Conservation (phyloP, 371 early-diverging fungal genomes). For the Rhizopus sp. region DNA sequence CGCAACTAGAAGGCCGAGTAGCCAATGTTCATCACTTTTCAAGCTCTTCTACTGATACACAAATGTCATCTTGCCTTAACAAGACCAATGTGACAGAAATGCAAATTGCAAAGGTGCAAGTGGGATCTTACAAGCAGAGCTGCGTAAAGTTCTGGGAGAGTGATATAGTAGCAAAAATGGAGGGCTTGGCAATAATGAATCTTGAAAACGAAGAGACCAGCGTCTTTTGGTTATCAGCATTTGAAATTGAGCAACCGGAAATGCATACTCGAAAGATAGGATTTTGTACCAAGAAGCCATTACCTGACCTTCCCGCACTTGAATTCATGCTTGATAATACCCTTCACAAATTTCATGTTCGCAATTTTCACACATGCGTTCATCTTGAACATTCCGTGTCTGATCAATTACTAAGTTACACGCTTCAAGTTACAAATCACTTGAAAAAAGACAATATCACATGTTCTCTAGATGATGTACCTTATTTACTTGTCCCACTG, state of each 20-base stretch:
- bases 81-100: neutral
- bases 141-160: neutral
- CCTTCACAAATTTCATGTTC: neutral
- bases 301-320: neutral
- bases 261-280: conserved; percentile 2
- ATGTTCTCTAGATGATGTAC: conserved; percentile 47
- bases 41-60: no score
- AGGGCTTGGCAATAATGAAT: neutral
- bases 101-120: conserved; percentile 1
- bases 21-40: no score
- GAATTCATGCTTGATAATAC: neutral
- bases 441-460: conserved; percentile 36
- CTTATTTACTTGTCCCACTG: conserved; percentile 53
- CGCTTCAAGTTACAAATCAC: neutral
- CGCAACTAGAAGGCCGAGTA: no score
- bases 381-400: neutral
- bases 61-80: no score
- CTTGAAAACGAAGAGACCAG: neutral
- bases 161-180: neutral
- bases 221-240: neutral
- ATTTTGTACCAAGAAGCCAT: conserved; percentile 3
- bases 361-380: neutral
- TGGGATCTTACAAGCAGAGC: neutral
- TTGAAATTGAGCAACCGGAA: neutral
- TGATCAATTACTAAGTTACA: neutral